Evolutionary conservation across 106 monocot species (phyloP).

Genomic region (Hemerocallis citrina): DNA sequence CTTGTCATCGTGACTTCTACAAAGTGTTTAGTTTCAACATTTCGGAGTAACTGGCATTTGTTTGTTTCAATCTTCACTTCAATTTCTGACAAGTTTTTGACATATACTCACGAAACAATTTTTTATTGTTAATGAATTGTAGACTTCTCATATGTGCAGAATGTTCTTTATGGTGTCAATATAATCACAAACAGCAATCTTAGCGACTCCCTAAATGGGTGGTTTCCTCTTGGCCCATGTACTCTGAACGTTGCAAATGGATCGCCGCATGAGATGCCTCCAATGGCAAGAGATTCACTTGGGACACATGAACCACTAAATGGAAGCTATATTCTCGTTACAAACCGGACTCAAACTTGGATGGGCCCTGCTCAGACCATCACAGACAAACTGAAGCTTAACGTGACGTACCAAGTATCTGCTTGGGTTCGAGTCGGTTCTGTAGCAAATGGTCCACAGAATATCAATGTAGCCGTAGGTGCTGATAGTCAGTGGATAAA

Average conservation of each 20-base stretch:
- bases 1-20: no score
- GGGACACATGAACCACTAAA: slow-evolving; percentile 28
- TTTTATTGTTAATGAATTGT: not conserved
- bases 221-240: slow-evolving; percentile 78
- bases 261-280: slow-evolving; percentile 57
- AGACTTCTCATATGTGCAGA: slow-evolving; percentile 17
- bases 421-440: slow-evolving; percentile 77
- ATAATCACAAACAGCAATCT: slow-evolving; percentile 61
- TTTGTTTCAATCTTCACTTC: no score
- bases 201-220: slow-evolving; percentile 34
- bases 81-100: no score
- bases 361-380: slow-evolving; percentile 79
- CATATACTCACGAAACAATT: no score
- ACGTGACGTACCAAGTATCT: slow-evolving; percentile 74
- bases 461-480: slow-evolving; percentile 54
- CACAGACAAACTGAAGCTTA: slow-evolving; percentile 45
- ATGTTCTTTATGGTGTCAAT: slow-evolving; percentile 43
- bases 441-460: slow-evolving; percentile 36
- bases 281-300: slow-evolving; percentile 52
- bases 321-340: slow-evolving; percentile 51
- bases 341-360: slow-evolving; percentile 66
- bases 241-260: slow-evolving; percentile 45
- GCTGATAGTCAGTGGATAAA: slow-evolving; percentile 70
- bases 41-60: no score
- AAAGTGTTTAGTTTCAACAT: not conserved